Base-by-base conservation (phyloP, 2,329 filamentous ascomycete genomes). In the Arthrobotrys iridis region DNA sequence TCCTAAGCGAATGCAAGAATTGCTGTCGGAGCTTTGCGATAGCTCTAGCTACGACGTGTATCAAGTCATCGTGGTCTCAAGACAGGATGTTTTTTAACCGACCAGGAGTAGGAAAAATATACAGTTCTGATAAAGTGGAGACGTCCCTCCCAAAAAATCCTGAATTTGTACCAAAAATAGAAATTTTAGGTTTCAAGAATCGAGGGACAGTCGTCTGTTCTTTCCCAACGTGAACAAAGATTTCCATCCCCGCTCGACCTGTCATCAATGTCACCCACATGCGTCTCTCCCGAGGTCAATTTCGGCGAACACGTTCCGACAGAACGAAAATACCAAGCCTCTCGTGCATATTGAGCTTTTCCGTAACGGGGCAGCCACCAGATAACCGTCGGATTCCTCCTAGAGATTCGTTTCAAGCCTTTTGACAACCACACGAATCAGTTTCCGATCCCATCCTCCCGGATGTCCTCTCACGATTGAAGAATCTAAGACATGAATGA, bases 21-120 rank as follows among this genome's bases (percentile, higher is more conserved):
- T 46, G 13, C 52, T 37, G 57, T 58, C 46, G 58, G 66, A 71
- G 45, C 48, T 37, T 71, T 58, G 43, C 65, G 55, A 70, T 70
- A 52, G 22, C 55, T 60, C 30, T 24, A 33, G 30, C 40, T 46
- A 45, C 26, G 24, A 41, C 18, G 18, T 22, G 22, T 28, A 43
- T 63, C 58, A 58, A 48, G 62, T 30, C 59, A 66, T 66, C 15
- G 33, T 60, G 55, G 24, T 41, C 40, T 41, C 65, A 62, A 48
- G 52, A 11, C 35, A 26, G 18, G 7, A 7, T 55, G 43, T 63
- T 60, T 60, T 62, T 43, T 22, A 70, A 26, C 26, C 66, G 57
- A 48, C 57, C 37, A 41, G 6, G 46, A 57, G 63, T 40, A 58
- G 66, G n/a, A 71, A 63, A 71, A 63, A 57, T 18, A 64, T 71